phyloP scores from a whole-genome alignment of 1,139 yeast species.

The Suhomyces anneliseae region DNA sequence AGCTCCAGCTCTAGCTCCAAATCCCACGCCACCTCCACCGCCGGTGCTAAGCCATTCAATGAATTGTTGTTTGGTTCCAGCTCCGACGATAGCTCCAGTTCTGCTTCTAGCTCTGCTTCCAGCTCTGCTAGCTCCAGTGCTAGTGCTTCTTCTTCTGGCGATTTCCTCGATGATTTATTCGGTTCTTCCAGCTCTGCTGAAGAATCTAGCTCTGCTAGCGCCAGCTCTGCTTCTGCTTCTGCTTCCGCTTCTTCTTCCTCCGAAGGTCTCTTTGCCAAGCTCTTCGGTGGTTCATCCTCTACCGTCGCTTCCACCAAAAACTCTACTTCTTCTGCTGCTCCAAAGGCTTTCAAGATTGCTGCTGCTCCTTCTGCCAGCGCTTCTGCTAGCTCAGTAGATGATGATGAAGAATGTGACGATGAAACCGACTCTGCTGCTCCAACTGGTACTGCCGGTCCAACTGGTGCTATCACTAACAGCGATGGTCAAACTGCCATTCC shows the following conservation, averaged over 20 bases:
- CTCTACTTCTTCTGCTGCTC: not conserved
- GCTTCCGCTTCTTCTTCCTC: not conserved
- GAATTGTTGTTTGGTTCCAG: not conserved
- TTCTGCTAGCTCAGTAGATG: slow-evolving; percentile 7
- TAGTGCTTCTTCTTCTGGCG: slow-evolving; percentile 1
- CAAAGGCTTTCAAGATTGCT: not conserved
- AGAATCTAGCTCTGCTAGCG: slow-evolving; percentile 1
- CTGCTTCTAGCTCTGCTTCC: not conserved
- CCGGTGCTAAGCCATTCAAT: not conserved
- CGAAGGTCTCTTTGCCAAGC: not conserved
- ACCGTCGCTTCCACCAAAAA: not conserved
- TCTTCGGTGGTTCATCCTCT: not conserved
- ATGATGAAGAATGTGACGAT: slow-evolving; percentile 13
- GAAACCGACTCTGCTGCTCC: not conserved
- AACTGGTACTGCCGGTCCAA: not conserved
- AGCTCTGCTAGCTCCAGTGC: not conserved
- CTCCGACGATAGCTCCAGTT: not conserved
- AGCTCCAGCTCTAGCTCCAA: slow-evolving; percentile 10
- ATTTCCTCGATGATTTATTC: slow-evolving; percentile 1
- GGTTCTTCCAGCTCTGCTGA: not conserved
- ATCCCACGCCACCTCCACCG: not conserved
- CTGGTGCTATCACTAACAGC: not conserved
- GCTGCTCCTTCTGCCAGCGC: slow-evolving; percentile 3
- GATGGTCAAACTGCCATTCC: not conserved
- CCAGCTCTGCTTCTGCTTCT: not conserved